Evolutionary conservation across 1,284 basidiomycete species (phyloP).

Genomic region (Pascua sp.): DNA sequence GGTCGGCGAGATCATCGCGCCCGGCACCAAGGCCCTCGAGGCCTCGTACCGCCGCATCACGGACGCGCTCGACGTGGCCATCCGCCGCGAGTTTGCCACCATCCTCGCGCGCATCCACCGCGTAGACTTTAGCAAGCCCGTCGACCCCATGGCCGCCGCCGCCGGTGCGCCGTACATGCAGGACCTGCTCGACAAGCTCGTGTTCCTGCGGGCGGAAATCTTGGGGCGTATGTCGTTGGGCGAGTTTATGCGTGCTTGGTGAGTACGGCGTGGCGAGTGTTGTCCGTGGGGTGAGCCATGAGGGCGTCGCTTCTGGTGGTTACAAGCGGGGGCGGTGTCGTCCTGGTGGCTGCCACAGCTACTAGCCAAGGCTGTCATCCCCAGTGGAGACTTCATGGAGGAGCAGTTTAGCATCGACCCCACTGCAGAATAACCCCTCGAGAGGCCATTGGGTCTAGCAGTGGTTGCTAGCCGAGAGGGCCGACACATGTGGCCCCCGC

Average conservation of each 20-base stretch:
- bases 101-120: conserved; percentile 78
- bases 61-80: conserved; percentile 66
- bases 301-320: too few relatives aligned
- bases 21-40: conserved; percentile 61
- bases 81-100: conserved; percentile 71
- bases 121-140: conserved; percentile 69
- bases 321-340: too few relatives aligned
- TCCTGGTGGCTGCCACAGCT: not conserved
- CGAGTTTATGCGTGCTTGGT: conserved; percentile 70
- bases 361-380: too few relatives aligned
- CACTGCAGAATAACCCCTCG: too few relatives aligned
- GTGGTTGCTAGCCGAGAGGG: too few relatives aligned
- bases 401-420: too few relatives aligned
- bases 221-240: conserved; percentile 67
- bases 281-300: too few relatives aligned
- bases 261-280: conserved; percentile 24
- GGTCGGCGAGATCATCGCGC: conserved; percentile 60
- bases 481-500: too few relatives aligned
- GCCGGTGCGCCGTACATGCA: conserved; percentile 75
- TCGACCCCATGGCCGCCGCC: conserved; percentile 61
- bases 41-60: conserved; percentile 61
- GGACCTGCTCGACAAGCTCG: conserved; percentile 78
- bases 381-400: too few relatives aligned
- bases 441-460: too few relatives aligned
- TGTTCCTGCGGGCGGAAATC: conserved; percentile 72